Base-by-base conservation (phyloP, 176 grass and related monocot species). In the Tuctoria greenei region DNA sequence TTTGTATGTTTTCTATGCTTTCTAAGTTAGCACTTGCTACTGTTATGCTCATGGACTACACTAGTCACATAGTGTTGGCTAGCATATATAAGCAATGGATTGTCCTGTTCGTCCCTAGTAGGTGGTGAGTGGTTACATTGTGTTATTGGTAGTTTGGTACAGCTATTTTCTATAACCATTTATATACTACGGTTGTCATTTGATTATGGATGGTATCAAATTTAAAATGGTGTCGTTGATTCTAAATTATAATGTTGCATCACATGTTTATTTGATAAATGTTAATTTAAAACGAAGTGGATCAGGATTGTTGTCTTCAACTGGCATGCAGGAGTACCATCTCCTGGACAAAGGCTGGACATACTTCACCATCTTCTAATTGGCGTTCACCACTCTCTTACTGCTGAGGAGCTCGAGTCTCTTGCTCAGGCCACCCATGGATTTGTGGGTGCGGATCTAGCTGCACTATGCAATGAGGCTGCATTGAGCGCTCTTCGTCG, bases 401-500 rank as follows among this genome's bases (percentile, higher is more conserved):
- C 51, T 44, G 21, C 14, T 70, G 68, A 69, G 23, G 88, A 90
- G 59, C 25, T 88, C 65, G 71, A 88, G 38, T 79, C 82, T 35
- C 74, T 93, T 76, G 86, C 88, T 90, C 80, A 45, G 11, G 68
- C 43, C 26, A 92, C 91, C 56, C 95, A 98, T 89, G 95, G 95
- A 27, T 98, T 92, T 75, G 95, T 98, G 26, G 95, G 95, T 79
- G 95, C 95, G 88, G 95, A 98, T 88, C 85, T 98, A 72, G 84
- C 86, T 56, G 91, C 95, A 69, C 86, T 98, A 43, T 91, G 95
- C 71, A 93, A 94, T 69, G 95, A 93, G 64, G 88, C 95, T 51
- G 88, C 86, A 63, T 57, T 93, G 47, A 88, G 65, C 69, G 84
- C 88, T 71, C 88, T 98, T 54, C 86, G 84, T 36, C 79, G 40